A percentile compares a stretch with the other conserved stretches of the same genome.
These are phyloP conservation scores for Clavariopsis aquatica DNA, from an alignment of 495 filamentous ascomycete genomes.

Conservation along the genomic window DNA sequence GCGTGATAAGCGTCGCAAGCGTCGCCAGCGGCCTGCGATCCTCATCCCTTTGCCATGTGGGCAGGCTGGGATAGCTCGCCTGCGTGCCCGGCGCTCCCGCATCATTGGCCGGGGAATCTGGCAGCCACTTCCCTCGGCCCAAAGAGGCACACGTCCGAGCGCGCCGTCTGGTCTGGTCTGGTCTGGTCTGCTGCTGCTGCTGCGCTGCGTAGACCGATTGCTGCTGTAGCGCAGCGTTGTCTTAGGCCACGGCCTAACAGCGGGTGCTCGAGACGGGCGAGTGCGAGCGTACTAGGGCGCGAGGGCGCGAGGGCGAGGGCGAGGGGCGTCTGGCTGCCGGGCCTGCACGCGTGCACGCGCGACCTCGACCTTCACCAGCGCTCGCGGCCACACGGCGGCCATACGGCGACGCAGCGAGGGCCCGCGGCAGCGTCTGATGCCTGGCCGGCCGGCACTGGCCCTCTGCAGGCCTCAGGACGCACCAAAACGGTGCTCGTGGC, in stretches of 20 bases:
- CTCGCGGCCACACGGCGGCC: too few species aligned
- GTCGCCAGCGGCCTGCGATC: constrained; percentile 15
- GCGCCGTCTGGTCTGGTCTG: background rate
- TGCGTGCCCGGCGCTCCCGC: constrained; percentile 1
- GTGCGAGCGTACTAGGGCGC: too few species aligned
- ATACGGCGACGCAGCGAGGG: too few species aligned
- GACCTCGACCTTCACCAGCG: too few species aligned
- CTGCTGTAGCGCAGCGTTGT: too few species aligned
- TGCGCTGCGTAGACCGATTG: background rate
- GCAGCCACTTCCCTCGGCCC: background rate
- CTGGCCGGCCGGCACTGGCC: too few species aligned
- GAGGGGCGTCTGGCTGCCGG: too few species aligned
- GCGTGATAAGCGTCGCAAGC: constrained; percentile 31
- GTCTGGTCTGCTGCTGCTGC: background rate
- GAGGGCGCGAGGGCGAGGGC: background rate
- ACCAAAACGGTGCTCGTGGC: background rate
- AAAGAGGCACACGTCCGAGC: constrained; percentile 27
- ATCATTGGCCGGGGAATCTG: background rate
- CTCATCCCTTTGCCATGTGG: constrained; percentile 26
- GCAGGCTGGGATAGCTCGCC: constrained; percentile 12
- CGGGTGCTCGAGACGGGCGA: background rate
- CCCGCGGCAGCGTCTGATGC: too few species aligned
- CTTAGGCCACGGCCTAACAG: too few species aligned
- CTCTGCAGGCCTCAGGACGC: background rate
- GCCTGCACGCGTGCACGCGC: too few species aligned